A percentile compares a stretch with the other conserved stretches of the same genome.
phyloP scores from a whole-genome alignment of 2,329 filamentous ascomycete species.

The Penicillium concentricum region DNA sequence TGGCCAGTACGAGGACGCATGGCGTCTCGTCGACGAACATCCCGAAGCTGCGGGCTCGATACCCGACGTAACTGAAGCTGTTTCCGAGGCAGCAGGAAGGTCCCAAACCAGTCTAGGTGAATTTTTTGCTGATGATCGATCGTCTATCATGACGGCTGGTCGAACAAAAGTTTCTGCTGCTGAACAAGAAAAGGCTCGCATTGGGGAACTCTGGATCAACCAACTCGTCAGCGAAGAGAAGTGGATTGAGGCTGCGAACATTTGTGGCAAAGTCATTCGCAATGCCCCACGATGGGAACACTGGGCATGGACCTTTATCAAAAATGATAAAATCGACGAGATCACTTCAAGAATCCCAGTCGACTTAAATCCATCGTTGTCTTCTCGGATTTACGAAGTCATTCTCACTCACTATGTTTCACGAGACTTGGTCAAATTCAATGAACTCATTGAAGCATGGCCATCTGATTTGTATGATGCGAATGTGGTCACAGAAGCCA shows the following conservation, averaged over 20 bases:
- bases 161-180: slow-evolving; percentile 62
- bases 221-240: slow-evolving; percentile 73
- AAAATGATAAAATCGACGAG: slow-evolving; percentile 81
- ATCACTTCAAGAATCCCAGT: slow-evolving; percentile 82
- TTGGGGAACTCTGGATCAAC: slow-evolving; percentile 91
- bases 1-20: slow-evolving; percentile 78
- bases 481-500: slow-evolving; percentile 69
- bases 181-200: slow-evolving; percentile 82
- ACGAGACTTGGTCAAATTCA: slow-evolving; percentile 71
- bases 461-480: slow-evolving; percentile 80
- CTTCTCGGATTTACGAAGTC: slow-evolving; percentile 81
- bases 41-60: slow-evolving; percentile 63
- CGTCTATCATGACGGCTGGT: slow-evolving; percentile 61
- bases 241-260: slow-evolving; percentile 74
- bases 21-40: slow-evolving; percentile 84
- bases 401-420: slow-evolving; percentile 86
- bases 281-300: slow-evolving; percentile 86
- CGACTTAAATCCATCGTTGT: slow-evolving; percentile 74
- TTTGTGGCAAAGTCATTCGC: slow-evolving; percentile 79
- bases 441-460: slow-evolving; percentile 79
- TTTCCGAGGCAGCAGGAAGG: slow-evolving; percentile 32
- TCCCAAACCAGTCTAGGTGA: slow-evolving; percentile 55
- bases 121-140: slow-evolving; percentile 70
- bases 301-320: slow-evolving; percentile 91
- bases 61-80: slow-evolving; percentile 37